A percentile compares a stretch with the other conserved stretches of the same genome.
Conservation (phyloP, 2,329 filamentous ascomycete genomes). For the Colletotrichum plurivorum region DNA sequence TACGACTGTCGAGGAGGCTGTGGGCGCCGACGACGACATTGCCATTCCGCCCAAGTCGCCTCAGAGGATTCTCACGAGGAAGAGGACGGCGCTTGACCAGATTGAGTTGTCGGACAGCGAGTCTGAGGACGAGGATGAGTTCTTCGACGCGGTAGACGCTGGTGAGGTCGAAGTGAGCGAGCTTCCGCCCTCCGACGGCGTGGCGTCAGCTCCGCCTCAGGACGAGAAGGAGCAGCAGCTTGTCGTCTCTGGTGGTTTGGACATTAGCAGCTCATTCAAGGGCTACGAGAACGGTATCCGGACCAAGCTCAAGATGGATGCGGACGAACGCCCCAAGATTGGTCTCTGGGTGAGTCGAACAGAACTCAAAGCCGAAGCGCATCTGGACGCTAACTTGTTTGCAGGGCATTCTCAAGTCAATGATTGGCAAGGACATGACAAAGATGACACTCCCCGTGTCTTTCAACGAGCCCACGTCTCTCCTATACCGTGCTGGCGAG, state of each 20-base stretch:
- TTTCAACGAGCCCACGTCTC: constrained; percentile 97
- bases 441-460: constrained; percentile 99
- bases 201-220: constrained; percentile 42
- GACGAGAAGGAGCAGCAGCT: constrained; percentile 62
- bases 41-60: constrained; percentile 54
- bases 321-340: constrained; percentile 92
- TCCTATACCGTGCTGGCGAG: constrained; percentile 94
- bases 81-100: constrained; percentile 77
- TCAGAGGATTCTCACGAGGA: constrained; percentile 60
- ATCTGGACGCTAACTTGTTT: constrained; percentile 33
- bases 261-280: constrained; percentile 84
- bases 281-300: constrained; percentile 94
- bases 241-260: constrained; percentile 62
- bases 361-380: too few relatives aligned
- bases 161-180: constrained; percentile 88
- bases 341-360: constrained; percentile 86
- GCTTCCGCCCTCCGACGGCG: constrained; percentile 62
- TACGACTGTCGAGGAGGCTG: constrained; percentile 50
- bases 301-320: constrained; percentile 86
- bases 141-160: constrained; percentile 96
- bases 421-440: constrained; percentile 99
- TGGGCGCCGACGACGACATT: constrained; percentile 36
- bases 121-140: constrained; percentile 85
- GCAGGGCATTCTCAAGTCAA: constrained; percentile 95
- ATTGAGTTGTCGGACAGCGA: constrained; percentile 85